Evolutionary conservation across 1,139 yeast species (phyloP), one percentile per base, ranked within the genome.

Genomic region (Taiozyma sp.): DNA sequence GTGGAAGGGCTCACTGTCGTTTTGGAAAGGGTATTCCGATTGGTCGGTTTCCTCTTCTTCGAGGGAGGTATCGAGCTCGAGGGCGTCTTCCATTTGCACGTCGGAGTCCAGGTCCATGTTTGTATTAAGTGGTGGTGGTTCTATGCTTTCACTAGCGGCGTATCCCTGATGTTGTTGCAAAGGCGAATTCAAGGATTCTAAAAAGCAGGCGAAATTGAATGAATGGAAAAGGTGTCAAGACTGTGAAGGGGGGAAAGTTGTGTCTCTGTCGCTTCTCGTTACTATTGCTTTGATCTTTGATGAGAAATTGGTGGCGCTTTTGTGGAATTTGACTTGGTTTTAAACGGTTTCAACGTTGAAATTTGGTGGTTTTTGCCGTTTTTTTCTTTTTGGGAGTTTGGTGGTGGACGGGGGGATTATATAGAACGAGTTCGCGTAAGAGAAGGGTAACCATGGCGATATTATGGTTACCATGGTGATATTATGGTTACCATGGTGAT

Each of bases 11-110:
- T 54, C 57, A 39, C 23, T 39, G 8, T 19, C 42, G 9, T 51
- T 51, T 48, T 54, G 46, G 57, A 57, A 54, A 19, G 56, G 51
- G 45, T 54, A 57, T 43, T 57, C 61, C 23, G 60, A 47, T 46
- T 58, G 58, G 45, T 65, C 69, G 44, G 66, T 67, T 39, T 60
- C 63, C 49, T 68, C 68, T 44, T 68, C 66, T 47, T 69, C 65
- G 45, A 71, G 63, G 41, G 67, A 64, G 54, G 70, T 60, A 49
- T 68, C 79, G 54, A 79, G 81, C 59, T 80, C 84, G 56, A 76
- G 73, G 53, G 82, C 87, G 65, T 82, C 87, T 68, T 82, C 87
- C 87, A 83, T 83, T 53, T 84, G 85, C 49, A 82, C 86, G 66
- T 83, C 88, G 52, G 82, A 78, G 65, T 83, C 87, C 67, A 81